Evolutionary conservation across 2,329 filamentous ascomycete genomes (phyloP).

Genomic region (Gliomastix tumulicola): DNA sequence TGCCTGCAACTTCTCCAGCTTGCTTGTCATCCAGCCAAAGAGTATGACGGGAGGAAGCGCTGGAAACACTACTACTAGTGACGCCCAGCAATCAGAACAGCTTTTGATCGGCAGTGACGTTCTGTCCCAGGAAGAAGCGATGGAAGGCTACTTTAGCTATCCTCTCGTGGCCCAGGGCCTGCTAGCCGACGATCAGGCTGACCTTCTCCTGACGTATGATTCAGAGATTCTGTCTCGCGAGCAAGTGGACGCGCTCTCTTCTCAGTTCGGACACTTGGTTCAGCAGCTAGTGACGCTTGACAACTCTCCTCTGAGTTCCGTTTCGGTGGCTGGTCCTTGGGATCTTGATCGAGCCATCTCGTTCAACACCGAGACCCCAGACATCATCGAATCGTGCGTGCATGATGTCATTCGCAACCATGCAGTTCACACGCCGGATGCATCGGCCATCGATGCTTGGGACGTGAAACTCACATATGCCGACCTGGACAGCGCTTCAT

Average conservation of each 20-base stretch:
- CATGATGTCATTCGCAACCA: background rate
- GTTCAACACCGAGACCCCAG: background rate
- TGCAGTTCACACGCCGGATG: background rate
- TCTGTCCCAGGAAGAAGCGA: slow-evolving; percentile 1
- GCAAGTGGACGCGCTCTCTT: background rate
- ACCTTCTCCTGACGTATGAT: slow-evolving; percentile 4
- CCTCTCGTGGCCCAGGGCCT: slow-evolving; percentile 1
- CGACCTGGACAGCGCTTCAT: slow-evolving; percentile 12
- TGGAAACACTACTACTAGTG: background rate
- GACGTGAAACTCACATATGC: slow-evolving; percentile 8
- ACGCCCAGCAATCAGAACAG: background rate
- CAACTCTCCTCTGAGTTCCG: background rate
- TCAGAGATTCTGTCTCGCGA: background rate
- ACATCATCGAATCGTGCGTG: background rate
- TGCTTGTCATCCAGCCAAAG: slow-evolving; percentile 8
- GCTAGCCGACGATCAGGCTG: background rate
- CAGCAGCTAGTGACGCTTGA: slow-evolving; percentile 4
- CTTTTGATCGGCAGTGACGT: too few relatives aligned
- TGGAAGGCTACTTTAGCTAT: slow-evolving; percentile 9
- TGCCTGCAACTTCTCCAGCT: slow-evolving; percentile 9
- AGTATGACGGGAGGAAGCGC: too few relatives aligned
- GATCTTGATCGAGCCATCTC: background rate
- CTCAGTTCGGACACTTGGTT: slow-evolving; percentile 4
- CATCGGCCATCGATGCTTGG: background rate
- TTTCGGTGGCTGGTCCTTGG: background rate